Base-by-base conservation (phyloP, 345 rosid genomes). In the Corchorus olitorius region DNA sequence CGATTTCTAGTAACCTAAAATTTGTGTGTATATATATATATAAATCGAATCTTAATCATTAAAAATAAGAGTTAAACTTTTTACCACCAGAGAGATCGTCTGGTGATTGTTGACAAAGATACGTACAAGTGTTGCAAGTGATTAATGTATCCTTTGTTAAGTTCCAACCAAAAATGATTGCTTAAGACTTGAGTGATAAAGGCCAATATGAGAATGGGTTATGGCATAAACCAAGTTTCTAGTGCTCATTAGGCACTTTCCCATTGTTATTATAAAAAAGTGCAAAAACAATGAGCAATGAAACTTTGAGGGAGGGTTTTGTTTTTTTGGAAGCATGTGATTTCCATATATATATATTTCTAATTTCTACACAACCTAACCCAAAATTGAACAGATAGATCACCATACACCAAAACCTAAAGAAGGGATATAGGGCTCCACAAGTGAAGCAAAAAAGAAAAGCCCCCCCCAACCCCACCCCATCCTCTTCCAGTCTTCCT, bases 401-500 rank as follows among this genome's bases (percentile, higher is more conserved):
- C 59, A 52, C 59, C 59, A 70, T 52, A 11, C 22, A 14, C 48
- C 48, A 7, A 43, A 71, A 53, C 63, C 74, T 33, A 37, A 35
- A 53, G 50, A 43, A 55, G 6, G 46, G 22, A 16, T 14, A 0
- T 7, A 19, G 48, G 61, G 37, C 34, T 54, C 75, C 43, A 39
- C 39, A 41, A 58, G 9, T 39, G 65, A 48, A 22, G 16, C 13
- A 15, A 22, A 37, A 20, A n/a, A 15, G 0, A 14, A 15, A 56
- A 4, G 5, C 43, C 43, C 6, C 43, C 43, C 13, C 5, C 39
- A 9, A 22, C 65, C 46, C 46, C 53, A 17, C 2, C 20, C 54
- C 65, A 22, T 60, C 54, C 33, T 73, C 76, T 50, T 37, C 35
- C 69, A 39, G 17, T 73, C 76, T 50, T 37, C 35, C 69, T 61